Evolutionary conservation across 169 alveolate genomes (phyloP).

Genomic region (Miamiensis avidus): DNA sequence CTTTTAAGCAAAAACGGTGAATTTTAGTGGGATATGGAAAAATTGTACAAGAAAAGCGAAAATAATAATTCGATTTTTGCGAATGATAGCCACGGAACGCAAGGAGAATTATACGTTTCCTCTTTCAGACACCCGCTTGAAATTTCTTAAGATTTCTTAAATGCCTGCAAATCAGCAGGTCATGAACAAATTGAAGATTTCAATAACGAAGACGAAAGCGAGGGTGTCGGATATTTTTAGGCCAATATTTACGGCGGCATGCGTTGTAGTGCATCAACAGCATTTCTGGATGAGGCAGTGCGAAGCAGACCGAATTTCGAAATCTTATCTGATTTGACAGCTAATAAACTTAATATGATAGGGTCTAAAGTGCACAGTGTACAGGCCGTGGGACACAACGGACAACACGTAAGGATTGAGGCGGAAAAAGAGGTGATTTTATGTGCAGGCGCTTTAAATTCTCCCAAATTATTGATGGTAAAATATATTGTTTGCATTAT

Average conservation of each 20-base stretch:
- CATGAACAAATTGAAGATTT: background rate
- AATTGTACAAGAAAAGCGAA: background rate
- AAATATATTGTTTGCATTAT: too few species aligned
- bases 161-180: background rate
- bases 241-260: background rate
- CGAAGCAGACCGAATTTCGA: conserved; percentile 8
- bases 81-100: background rate
- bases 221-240: background rate
- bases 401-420: background rate
- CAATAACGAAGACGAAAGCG: background rate
- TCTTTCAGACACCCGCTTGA: background rate
- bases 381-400: background rate
- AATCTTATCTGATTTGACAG: background rate
- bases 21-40: background rate
- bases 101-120: background rate
- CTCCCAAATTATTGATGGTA: conserved; percentile 25
- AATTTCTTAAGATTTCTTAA: background rate
- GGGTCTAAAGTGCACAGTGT: background rate
- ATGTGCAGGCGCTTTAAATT: conserved; percentile 32
- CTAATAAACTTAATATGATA: background rate
- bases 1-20: background rate
- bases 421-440: conserved; percentile 35
- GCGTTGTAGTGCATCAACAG: conserved; percentile 3
- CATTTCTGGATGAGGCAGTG: background rate
- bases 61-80: background rate